Base-by-base conservation (phyloP, 169 alveolate genomes). In the Babesia divergens region DNA sequence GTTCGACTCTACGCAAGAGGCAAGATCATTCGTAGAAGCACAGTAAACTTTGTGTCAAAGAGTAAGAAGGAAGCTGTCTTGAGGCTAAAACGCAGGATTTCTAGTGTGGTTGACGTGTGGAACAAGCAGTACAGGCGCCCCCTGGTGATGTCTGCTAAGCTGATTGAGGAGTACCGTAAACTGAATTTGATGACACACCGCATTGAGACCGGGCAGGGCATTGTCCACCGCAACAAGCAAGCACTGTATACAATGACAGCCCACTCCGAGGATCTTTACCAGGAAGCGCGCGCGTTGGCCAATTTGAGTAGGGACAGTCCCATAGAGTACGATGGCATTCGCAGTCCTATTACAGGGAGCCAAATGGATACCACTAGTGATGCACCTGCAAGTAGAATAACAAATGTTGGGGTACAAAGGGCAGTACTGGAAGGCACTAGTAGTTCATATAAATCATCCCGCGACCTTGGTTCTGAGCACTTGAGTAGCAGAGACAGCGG, bases 121-220 rank as follows among this genome's bases (percentile, higher is more conserved):
- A 46, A 62, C 24, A 34, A 43, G n/a, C 56, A 62, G 16, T 62
- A 62, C 59, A 62, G 29, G 29, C 59, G 72, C 35, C 72, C 72
- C 16, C 29, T 62, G 16, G 14, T 62, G 34, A 62, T 62, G 72
- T 18, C 42, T 22, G 47, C 42, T 6, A 62, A 62, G 22, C 49
- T 62, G 56, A 44, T n/a, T 22, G 24, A 62, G n/a, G 72, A 43
- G 37, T 46, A 44, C 35, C 14, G 5, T 1, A 43, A 47, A 37
- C 59, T 62, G 1, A 6, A 3, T 20, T 16, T 20, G n/a, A 46
- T 62, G 40, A 35, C 49, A 13, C 32, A 6, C 47, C 43, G 47
- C 14, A 62, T 62, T 35, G 35, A 62, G 26, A 50, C 29, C 8
- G 59, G 47, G 22, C 59, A 1, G 56, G 34, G 13, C 47, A 6